Conservation (phyloP, 805 yeast species). For the Cyberlindnera xishuangbannaensis region DNA sequence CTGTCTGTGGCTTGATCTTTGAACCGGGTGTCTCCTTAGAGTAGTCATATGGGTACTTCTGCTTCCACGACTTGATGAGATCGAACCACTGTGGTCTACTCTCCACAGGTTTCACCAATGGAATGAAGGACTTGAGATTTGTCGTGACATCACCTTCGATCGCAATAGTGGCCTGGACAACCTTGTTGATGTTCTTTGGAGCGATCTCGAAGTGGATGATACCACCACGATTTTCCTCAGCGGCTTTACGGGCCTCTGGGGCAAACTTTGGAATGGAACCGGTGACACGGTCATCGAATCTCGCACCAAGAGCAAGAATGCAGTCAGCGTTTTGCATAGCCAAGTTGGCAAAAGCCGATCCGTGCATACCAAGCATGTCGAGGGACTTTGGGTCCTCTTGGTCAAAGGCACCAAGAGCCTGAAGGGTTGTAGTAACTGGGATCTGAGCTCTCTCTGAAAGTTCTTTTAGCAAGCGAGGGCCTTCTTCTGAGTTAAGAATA, state of each 20-base stretch:
- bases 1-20: constrained; percentile 87
- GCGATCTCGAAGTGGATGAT: constrained; percentile 93
- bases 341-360: constrained; percentile 88
- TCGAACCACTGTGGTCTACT: constrained; percentile 78
- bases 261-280: constrained; percentile 83
- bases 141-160: constrained; percentile 91
- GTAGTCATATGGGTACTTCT: constrained; percentile 79
- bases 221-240: constrained; percentile 86
- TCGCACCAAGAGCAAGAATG: constrained; percentile 91
- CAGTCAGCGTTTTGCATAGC: constrained; percentile 93
- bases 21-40: constrained; percentile 75
- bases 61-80: constrained; percentile 75
- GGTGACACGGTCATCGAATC: constrained; percentile 98
- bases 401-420: constrained; percentile 91
- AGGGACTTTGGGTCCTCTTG: constrained; percentile 85
- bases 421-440: constrained; percentile 95
- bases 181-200: constrained; percentile 96
- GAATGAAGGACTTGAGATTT: constrained; percentile 68
- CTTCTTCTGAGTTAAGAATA: constrained; percentile 70
- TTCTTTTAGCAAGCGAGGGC: constrained; percentile 74
- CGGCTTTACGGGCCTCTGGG: constrained; percentile 88
- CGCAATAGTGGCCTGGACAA: constrained; percentile 93
- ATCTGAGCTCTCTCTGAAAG: constrained; percentile 86
- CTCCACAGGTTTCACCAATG: constrained; percentile 57
- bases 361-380: constrained; percentile 99